phyloP scores from a whole-genome alignment of 139 green algal species.

The Ettlia oleoabundans region DNA sequence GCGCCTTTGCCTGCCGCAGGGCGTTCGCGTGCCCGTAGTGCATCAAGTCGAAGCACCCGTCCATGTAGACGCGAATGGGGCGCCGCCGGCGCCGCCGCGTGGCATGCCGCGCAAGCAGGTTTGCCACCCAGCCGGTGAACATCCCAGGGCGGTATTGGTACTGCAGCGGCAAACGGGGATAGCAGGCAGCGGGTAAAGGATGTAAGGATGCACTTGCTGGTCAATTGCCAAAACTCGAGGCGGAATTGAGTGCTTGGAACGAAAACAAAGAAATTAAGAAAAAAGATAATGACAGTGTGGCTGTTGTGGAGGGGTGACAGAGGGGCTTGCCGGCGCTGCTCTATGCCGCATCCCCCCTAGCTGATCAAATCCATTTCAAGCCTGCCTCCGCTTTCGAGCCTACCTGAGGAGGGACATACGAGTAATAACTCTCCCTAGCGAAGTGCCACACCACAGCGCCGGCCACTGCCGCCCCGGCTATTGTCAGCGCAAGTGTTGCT shows the following conservation, averaged over 20 bases:
- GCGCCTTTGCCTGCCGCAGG: conserved; percentile 71
- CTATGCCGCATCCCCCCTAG: too few relatives aligned
- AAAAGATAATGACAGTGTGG: background rate
- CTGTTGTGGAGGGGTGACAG: background rate
- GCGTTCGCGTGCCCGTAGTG: conserved; percentile 99
- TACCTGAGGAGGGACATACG: conserved; percentile 42
- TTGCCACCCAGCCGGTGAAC: conserved; percentile 82
- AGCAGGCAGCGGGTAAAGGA: background rate
- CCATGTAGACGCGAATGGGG: conserved; percentile 96
- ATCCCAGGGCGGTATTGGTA: conserved; percentile 93
- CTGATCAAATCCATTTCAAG: too few relatives aligned
- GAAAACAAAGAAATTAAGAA: background rate
- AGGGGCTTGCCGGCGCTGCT: too few relatives aligned
- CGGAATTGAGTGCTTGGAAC: too few relatives aligned
- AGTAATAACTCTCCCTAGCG: conserved; percentile 40
- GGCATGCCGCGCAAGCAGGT: conserved; percentile 77
- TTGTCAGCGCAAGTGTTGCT: conserved; percentile 3
- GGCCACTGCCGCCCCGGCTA: conserved; percentile 6
- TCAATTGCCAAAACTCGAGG: too few relatives aligned
- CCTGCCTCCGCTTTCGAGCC: background rate
- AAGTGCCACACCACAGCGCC: conserved; percentile 44
- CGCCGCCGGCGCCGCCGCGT: conserved; percentile 69
- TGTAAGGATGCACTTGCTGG: too few relatives aligned
- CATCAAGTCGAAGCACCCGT: conserved; percentile 99
- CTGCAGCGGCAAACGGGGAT: conserved; percentile 48